These are phyloP conservation scores for Umbilicus rupestris DNA, from an alignment of 164 flowering plant species.

Conservation along the genomic window DNA sequence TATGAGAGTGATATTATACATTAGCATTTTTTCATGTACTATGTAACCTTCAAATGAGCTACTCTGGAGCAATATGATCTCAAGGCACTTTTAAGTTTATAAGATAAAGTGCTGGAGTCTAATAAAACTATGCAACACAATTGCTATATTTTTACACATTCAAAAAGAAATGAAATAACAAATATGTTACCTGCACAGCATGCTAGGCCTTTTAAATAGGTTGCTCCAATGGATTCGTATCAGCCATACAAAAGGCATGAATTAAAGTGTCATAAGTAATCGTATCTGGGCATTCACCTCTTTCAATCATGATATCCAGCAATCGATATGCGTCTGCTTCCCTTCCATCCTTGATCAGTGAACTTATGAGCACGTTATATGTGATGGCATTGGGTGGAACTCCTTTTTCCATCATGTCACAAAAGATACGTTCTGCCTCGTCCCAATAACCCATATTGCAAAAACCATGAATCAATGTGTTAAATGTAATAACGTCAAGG, in stretches of 20 bases:
- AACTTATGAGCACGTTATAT: constrained; percentile 3
- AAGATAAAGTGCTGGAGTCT: neutral
- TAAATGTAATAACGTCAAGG: neutral
- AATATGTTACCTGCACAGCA: neutral
- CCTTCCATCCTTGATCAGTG: constrained; percentile 2
- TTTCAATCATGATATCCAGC: neutral
- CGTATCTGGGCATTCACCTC: neutral
- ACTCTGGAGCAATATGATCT: no score
- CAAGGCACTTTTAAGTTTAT: no score
- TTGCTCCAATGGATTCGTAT: neutral
- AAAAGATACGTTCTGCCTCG: neutral
- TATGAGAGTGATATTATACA: no score
- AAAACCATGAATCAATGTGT: neutral
- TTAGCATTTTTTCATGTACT: no score
- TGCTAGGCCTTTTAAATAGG: neutral
- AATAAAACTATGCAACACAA: no score
- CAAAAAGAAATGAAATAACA: neutral
- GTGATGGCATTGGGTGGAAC: neutral
- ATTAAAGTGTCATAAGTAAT: neutral
- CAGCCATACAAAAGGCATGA: neutral
- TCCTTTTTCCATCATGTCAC: neutral
- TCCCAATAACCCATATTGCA: neutral
- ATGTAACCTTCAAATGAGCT: no score
- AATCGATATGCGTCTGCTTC: neutral
- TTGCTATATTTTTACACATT: neutral